Percentiles rank a stretch among this genome's conserved stretches.
phyloP scores from a whole-genome alignment of 805 yeast genomes.

The Kazachstania kunashirensis region DNA sequence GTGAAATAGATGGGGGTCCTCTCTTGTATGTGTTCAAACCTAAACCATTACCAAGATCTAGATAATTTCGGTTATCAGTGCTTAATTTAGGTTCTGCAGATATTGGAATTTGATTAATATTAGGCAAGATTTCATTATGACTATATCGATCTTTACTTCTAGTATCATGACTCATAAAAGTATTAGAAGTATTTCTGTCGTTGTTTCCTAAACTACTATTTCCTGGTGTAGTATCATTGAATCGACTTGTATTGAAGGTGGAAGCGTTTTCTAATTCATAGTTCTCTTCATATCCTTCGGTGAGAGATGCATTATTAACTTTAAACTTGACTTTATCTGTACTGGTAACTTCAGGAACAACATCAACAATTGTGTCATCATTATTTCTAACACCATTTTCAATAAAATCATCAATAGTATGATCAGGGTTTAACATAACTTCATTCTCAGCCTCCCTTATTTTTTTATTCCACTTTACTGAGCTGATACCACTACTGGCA shows the following conservation, averaged over 20 bases:
- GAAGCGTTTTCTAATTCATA: not conserved
- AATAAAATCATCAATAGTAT: too few relatives aligned
- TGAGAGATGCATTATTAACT: too few relatives aligned
- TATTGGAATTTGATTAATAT: conserved; percentile 2
- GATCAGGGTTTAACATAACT: too few relatives aligned
- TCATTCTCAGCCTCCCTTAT: conserved; percentile 11
- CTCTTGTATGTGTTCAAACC: conserved; percentile 29
- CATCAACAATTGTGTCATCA: too few relatives aligned
- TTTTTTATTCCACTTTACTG: conserved; percentile 34
- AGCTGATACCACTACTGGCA: conserved; percentile 46
- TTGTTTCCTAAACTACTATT: conserved; percentile 1
- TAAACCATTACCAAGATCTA: conserved; percentile 30
- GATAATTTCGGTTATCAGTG: conserved; percentile 9
- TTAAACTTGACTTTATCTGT: too few relatives aligned
- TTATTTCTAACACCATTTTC: too few relatives aligned
- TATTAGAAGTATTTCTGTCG: not conserved
- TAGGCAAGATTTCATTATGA: not conserved
- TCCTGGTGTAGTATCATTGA: not conserved
- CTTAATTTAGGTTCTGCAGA: not conserved
- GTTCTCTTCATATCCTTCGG: not conserved
- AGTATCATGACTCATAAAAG: not conserved
- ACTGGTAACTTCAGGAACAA: too few relatives aligned
- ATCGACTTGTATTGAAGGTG: not conserved
- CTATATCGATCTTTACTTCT: not conserved
- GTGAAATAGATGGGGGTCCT: conserved; percentile 33